phyloP scores from a whole-genome alignment of 2,329 filamentous ascomycete species.

The Scopulariopsis brevicaulis region DNA sequence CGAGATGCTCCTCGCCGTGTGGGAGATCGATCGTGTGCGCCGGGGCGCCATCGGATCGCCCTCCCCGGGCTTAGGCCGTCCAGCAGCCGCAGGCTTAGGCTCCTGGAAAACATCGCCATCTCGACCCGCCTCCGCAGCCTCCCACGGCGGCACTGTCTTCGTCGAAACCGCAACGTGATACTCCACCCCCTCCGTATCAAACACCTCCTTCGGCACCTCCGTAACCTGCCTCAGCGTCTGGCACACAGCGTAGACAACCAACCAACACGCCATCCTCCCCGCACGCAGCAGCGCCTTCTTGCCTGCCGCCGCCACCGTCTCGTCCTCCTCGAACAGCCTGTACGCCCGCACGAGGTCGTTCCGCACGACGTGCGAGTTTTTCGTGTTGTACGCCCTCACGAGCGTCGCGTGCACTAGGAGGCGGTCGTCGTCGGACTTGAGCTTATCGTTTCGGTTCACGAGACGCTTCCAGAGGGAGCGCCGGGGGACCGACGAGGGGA shows the following conservation, averaged over 20 bases:
- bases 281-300: slow-evolving; percentile 47
- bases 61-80: background rate
- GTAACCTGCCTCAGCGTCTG: slow-evolving; percentile 61
- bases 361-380: slow-evolving; percentile 20
- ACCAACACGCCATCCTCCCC: slow-evolving; percentile 68
- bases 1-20: slow-evolving; percentile 1
- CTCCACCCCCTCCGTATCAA: slow-evolving; percentile 37
- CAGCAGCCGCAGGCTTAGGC: background rate
- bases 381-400: slow-evolving; percentile 35
- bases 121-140: slow-evolving; percentile 8
- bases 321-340: slow-evolving; percentile 55
- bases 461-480: slow-evolving; percentile 21
- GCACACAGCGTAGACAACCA: slow-evolving; percentile 61
- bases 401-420: slow-evolving; percentile 40
- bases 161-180: slow-evolving; percentile 43
- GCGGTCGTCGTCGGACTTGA: slow-evolving; percentile 35
- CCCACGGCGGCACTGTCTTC: slow-evolving; percentile 33
- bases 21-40: background rate
- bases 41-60: background rate
- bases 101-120: background rate
- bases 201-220: slow-evolving; percentile 48
- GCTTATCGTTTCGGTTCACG: slow-evolving; percentile 26
- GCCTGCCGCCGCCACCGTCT: slow-evolving; percentile 31
- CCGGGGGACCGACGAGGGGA: slow-evolving; percentile 36
- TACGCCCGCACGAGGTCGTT: slow-evolving; percentile 55